Evolutionary conservation across 2,329 filamentous ascomycete genomes (phyloP).

Genomic region (Diaporthe citriasiana): DNA sequence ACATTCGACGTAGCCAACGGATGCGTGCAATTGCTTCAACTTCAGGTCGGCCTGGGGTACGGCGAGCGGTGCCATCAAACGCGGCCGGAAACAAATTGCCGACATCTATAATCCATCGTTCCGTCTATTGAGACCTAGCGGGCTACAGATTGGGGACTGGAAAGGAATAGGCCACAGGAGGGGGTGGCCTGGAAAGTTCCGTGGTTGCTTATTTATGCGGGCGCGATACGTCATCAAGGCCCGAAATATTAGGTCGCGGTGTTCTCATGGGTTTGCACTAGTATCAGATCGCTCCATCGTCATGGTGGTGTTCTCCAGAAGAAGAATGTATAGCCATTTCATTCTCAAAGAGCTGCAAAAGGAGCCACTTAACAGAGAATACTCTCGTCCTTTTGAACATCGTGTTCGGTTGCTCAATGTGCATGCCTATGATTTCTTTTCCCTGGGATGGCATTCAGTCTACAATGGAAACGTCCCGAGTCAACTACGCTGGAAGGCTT

Average conservation of each 20-base stretch:
- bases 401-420: not conserved
- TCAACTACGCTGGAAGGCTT: not conserved
- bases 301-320: not conserved
- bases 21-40: not conserved
- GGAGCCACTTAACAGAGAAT: not conserved
- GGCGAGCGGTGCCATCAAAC: not conserved
- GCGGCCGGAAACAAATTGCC: not conserved
- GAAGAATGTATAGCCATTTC: too few relatives aligned
- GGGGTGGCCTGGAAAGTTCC: not conserved
- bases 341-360: not conserved
- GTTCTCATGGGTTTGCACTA: not conserved
- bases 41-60: not conserved
- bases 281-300: not conserved
- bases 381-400: not conserved
- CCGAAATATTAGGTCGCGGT: not conserved
- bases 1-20: too few relatives aligned
- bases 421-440: not conserved
- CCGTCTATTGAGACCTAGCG: not conserved
- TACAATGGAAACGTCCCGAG: not conserved
- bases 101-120: not conserved
- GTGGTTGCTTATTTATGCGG: not conserved
- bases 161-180: not conserved
- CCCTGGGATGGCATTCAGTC: too few relatives aligned
- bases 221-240: not conserved
- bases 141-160: not conserved